A percentile compares a stretch with the other conserved stretches of the same genome.
phyloP scores from a whole-genome alignment of 2,329 filamentous ascomycete species.

The Calonectria honghensis region DNA sequence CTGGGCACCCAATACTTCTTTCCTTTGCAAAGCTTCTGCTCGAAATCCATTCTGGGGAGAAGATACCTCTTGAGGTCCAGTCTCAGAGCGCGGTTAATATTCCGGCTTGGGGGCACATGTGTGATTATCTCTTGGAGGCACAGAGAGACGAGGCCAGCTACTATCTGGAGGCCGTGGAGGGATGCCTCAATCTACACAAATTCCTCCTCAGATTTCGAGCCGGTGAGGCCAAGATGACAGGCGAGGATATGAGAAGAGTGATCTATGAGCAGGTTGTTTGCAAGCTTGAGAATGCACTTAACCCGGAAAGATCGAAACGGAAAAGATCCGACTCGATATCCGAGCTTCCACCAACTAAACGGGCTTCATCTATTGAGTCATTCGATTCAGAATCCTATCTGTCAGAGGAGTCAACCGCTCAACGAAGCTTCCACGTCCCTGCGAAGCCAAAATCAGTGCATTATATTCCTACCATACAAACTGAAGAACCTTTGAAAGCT shows the following conservation, averaged over 20 bases:
- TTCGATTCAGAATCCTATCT: not conserved
- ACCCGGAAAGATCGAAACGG: conserved; percentile 8
- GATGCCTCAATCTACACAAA: conserved; percentile 11
- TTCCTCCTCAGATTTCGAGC: conserved; percentile 1
- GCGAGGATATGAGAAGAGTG: not conserved
- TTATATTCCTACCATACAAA: not conserved
- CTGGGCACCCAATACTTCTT: conserved; percentile 3
- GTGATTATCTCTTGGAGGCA: conserved; percentile 3
- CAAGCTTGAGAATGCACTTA: conserved; percentile 5
- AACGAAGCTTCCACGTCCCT: not conserved
- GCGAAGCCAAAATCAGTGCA: not conserved
- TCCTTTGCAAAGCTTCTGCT: conserved; percentile 24
- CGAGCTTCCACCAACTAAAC: not conserved
- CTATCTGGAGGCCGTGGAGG: conserved; percentile 11
- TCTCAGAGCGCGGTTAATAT: conserved; percentile 12
- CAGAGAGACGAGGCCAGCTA: conserved; percentile 4
- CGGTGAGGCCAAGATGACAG: not conserved
- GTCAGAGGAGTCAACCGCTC: not conserved
- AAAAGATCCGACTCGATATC: conserved; percentile 7
- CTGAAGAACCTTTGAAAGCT: not conserved
- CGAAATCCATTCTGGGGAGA: not conserved
- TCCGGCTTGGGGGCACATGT: not conserved
- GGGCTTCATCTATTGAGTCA: not conserved
- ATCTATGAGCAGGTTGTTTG: conserved; percentile 13
- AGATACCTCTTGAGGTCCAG: conserved; percentile 1